A percentile compares a stretch with the other conserved stretches of the same genome.
phyloP scores from a whole-genome alignment of 2,329 filamentous ascomycete species.

The Byssothecium circinans region DNA sequence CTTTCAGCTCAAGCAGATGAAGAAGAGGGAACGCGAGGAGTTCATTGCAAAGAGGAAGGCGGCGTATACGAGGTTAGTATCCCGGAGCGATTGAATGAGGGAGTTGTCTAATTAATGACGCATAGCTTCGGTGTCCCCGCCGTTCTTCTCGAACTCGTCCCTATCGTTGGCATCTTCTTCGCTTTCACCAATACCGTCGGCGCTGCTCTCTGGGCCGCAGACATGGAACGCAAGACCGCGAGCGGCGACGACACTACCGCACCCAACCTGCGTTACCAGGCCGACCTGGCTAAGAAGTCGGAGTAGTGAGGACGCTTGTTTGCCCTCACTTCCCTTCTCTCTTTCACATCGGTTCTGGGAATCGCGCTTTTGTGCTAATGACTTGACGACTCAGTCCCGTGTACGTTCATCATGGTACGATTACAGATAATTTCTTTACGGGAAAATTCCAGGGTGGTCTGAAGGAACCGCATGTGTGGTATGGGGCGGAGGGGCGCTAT shows the following conservation, averaged over 20 bases:
- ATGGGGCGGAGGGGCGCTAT: slow-evolving; percentile 20
- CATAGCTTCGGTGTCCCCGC: slow-evolving; percentile 70
- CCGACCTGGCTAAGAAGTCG: slow-evolving; percentile 36
- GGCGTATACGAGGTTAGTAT: slow-evolving; percentile 72
- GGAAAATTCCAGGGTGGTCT: not conserved
- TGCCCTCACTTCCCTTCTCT: slow-evolving; percentile 1
- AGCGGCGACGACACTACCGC: slow-evolving; percentile 32
- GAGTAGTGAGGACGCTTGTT: slow-evolving; percentile 34
- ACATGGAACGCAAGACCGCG: slow-evolving; percentile 61
- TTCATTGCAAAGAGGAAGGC: slow-evolving; percentile 72
- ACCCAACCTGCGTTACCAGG: slow-evolving; percentile 40
- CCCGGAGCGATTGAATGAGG: not conserved
- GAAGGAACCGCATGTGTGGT: not conserved
- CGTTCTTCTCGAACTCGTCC: slow-evolving; percentile 81
- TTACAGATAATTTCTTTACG: not conserved
- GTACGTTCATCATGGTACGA: no score
- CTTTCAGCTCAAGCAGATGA: slow-evolving; percentile 90
- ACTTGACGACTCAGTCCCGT: not conserved
- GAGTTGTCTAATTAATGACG: slow-evolving; percentile 4
- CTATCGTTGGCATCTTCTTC: slow-evolving; percentile 79
- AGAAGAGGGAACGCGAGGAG: slow-evolving; percentile 61
- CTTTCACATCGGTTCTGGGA: no score
- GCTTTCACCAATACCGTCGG: slow-evolving; percentile 90
- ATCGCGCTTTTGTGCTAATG: slow-evolving; percentile 4
- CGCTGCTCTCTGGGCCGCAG: slow-evolving; percentile 91